Base-by-base conservation (phyloP, 2,329 filamentous ascomycete genomes). In the Aspergillus texensis region DNA sequence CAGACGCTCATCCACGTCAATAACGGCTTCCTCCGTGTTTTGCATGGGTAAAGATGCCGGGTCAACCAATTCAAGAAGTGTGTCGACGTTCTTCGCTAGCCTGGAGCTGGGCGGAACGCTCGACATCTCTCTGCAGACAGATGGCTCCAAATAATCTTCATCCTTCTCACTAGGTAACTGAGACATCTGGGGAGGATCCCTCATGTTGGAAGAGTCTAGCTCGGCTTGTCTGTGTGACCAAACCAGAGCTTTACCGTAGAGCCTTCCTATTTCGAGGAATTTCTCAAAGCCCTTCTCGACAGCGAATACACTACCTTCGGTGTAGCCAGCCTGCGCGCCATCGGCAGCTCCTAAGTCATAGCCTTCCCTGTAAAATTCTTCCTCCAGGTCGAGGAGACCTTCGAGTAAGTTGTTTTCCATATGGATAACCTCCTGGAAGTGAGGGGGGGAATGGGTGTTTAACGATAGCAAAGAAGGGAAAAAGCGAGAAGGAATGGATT, bases 211-310 rank as follows among this genome's bases (percentile, higher is more conserved):
- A 12, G 64, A 54, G n/a, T 72, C 65, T 19, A 64, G 67, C 19
- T 72, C 68, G 4, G 82, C 82, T 12, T 93, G 78, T 60, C 93
- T 85, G 64, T 91, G 91, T 14, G 89, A 88, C 94, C 94, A 98
- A n/a, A 98, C 84, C 28, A 91, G 80, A 16, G 92, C 88, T 72
- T 88, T 89, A 52, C 93, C 92, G 70, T 94, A 90, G 36, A 98
- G 79, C 63, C 85, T 85, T 2, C 94, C 94, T 76, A 93, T 86
- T 66, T 93, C 89, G 48, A 91, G 75, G 73, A 96, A 97, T 79
- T 97, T 98, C 71, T 97, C 92, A 71, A 95, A 98, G 0, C 94
- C 94, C 68, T 94, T 95, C 75, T 96, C 91, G 48, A 98, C 87
- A 0, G 94, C 95, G 74, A 98, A 93, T 24, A 93, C 87, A 58